These are phyloP conservation scores for Coprinopsis sp. DNA, from an alignment of 768 basidiomycete species.

Conservation along the genomic window DNA sequence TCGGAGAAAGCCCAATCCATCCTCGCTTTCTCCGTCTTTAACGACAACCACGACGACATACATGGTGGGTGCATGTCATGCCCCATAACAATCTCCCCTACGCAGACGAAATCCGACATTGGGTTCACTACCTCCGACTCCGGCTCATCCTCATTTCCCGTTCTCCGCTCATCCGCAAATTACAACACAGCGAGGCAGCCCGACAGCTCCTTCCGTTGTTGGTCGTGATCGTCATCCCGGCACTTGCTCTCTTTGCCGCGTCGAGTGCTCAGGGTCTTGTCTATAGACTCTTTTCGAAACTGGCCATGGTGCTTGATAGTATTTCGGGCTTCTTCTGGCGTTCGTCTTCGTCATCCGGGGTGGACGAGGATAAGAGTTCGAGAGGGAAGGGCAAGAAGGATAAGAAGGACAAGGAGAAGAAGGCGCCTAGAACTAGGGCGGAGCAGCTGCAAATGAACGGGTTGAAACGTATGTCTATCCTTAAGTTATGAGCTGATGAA, in stretches of 20 bases:
- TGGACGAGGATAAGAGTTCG: slow-evolving; percentile 1
- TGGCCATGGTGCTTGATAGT: slow-evolving; percentile 55
- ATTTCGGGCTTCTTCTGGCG: slow-evolving; percentile 59
- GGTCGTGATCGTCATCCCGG: slow-evolving; percentile 50
- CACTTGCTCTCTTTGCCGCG: slow-evolving; percentile 42
- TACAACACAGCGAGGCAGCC: too few species aligned
- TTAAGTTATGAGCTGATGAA: slow-evolving; percentile 5
- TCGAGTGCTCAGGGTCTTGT: slow-evolving; percentile 22
- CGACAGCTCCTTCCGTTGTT: slow-evolving; percentile 53
- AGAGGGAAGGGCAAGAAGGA: slow-evolving; percentile 14
- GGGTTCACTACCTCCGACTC: too few species aligned
- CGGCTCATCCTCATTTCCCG: too few species aligned
- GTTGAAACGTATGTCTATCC: slow-evolving; percentile 20
- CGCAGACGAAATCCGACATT: too few species aligned
- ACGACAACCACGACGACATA: too few species aligned
- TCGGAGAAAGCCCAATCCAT: too few species aligned
- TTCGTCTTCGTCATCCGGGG: slow-evolving; percentile 25
- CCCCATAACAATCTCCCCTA: too few species aligned
- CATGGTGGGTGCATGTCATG: too few species aligned
- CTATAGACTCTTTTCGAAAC: slow-evolving; percentile 21
- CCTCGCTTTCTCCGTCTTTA: too few species aligned
- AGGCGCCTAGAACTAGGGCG: slow-evolving; percentile 45
- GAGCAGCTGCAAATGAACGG: slow-evolving; percentile 52
- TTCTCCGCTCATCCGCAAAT: too few species aligned
- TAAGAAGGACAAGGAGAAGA: slow-evolving; percentile 45